Percentiles rank a stretch among this genome's conserved stretches.
Evolutionary conservation across 1,284 basidiomycete species (phyloP).

Genomic region (Ustilago trichophora): DNA sequence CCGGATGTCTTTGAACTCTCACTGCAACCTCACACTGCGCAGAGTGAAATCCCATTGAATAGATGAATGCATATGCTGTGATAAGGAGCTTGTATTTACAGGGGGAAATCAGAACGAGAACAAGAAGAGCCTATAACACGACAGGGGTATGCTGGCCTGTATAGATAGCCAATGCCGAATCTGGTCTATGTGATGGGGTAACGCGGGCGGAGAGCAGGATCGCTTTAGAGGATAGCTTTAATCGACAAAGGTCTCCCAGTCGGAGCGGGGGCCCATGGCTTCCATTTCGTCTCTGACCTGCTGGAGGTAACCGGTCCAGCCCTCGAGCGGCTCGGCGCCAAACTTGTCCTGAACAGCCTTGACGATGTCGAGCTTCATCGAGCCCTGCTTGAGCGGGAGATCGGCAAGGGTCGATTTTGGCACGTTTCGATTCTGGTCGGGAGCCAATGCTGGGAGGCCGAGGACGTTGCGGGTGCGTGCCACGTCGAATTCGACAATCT

Average conservation of each 20-base stretch:
- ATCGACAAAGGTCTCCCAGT: constrained; percentile 45
- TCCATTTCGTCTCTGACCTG: constrained; percentile 38
- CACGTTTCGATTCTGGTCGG: constrained; percentile 13
- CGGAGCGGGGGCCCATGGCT: constrained; percentile 32
- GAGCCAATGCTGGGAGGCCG: constrained; percentile 19
- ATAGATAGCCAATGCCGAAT: too few relatives aligned
- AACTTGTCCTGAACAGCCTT: constrained; percentile 25
- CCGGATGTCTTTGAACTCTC: too few relatives aligned
- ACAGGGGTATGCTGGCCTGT: not conserved
- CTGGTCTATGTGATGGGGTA: too few relatives aligned
- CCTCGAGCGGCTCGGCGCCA: constrained; percentile 11
- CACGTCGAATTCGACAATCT: constrained; percentile 43
- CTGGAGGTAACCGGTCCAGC: constrained; percentile 36
- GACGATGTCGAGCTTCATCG: constrained; percentile 30
- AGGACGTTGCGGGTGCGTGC: constrained; percentile 27
- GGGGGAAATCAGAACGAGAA: too few relatives aligned
- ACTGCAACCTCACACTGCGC: too few relatives aligned
- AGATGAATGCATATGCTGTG: not conserved
- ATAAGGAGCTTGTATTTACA: not conserved
- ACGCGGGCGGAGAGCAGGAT: not conserved
- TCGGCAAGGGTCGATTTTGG: constrained; percentile 15
- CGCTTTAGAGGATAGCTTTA: not conserved
- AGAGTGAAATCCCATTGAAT: not conserved
- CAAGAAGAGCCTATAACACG: not conserved
- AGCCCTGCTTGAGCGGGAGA: constrained; percentile 24